Percentiles rank a stretch among this genome's conserved stretches.
phyloP scores from a whole-genome alignment of 495 filamentous ascomycete genomes.

The Aspergillus coremiiformis region DNA sequence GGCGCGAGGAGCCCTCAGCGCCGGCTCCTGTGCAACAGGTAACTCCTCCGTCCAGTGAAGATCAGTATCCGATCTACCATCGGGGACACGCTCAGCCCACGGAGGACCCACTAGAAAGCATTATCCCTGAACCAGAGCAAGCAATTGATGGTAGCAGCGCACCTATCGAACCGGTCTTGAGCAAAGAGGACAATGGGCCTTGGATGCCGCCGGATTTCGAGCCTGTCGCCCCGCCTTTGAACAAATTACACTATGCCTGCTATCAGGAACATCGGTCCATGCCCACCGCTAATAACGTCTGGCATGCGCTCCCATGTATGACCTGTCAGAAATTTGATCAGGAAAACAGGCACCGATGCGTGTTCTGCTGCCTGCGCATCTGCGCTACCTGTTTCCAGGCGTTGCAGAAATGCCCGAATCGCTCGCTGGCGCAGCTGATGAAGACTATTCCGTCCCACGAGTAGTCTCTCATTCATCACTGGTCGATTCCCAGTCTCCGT shows the following conservation, averaged over 20 bases:
- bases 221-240: conserved; percentile 32
- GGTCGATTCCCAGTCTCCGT: not conserved
- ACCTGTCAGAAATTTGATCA: conserved; percentile 39
- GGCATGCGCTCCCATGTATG: conserved; percentile 45
- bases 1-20: not conserved
- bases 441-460: conserved; percentile 3
- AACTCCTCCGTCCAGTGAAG: conserved; percentile 15
- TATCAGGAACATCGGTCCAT: conserved; percentile 42
- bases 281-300: conserved; percentile 35
- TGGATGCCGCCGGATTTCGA: conserved; percentile 30
- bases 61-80: conserved; percentile 4
- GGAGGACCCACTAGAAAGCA: conserved; percentile 29
- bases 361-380: conserved; percentile 43
- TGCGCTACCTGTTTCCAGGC: conserved; percentile 34
- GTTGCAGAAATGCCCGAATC: conserved; percentile 31
- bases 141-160: conserved; percentile 15
- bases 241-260: conserved; percentile 36
- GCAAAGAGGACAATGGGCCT: conserved; percentile 23
- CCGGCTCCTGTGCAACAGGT: conserved; percentile 5
- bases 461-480: conserved; percentile 5
- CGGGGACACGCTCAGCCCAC: not conserved
- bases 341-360: conserved; percentile 39
- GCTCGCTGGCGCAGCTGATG: conserved; percentile 32
- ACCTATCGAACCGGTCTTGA: conserved; percentile 20
- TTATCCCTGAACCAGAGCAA: conserved; percentile 34